Evolutionary conservation across 2,329 filamentous ascomycete genomes (phyloP).

Genomic region (Sporothrix pseudoabietina): DNA sequence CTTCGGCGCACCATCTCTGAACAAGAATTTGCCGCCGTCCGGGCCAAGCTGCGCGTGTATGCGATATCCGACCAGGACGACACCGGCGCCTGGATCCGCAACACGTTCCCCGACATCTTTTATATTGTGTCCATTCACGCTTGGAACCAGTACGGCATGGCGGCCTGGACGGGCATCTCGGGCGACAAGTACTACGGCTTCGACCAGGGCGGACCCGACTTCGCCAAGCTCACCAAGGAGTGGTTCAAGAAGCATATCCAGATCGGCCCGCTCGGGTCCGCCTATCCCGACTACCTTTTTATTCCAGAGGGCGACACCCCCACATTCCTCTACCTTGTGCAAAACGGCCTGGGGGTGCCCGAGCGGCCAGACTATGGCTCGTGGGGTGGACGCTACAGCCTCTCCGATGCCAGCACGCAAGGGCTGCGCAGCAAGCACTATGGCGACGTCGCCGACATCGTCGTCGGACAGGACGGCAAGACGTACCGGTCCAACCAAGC

Average conservation of each 20-base stretch:
- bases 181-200: constrained; percentile 39
- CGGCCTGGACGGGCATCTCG: constrained; percentile 58
- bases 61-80: constrained; percentile 63
- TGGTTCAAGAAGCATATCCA: constrained; percentile 59
- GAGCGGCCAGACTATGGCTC: not conserved
- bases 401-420: not conserved
- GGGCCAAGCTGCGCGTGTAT: constrained; percentile 52
- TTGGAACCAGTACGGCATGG: constrained; percentile 57
- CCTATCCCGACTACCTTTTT: constrained; percentile 51
- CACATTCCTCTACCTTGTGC: constrained; percentile 52
- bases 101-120: constrained; percentile 54
- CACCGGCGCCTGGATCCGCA: constrained; percentile 58
- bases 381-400: not conserved
- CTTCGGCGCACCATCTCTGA: not conserved
- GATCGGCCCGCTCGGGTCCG: constrained; percentile 48
- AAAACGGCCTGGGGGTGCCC: constrained; percentile 47
- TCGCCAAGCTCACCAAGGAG: constrained; percentile 49
- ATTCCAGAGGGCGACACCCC: constrained; percentile 59
- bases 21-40: not conserved
- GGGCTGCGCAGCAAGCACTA: not conserved
- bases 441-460: not conserved
- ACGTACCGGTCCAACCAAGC: not conserved
- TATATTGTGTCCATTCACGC: constrained; percentile 60
- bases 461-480: not conserved
- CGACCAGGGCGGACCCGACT: constrained; percentile 50